These are phyloP conservation scores for Chalciporus sp. DNA, from an alignment of 1,284 basidiomycete species.

Conservation along the genomic window DNA sequence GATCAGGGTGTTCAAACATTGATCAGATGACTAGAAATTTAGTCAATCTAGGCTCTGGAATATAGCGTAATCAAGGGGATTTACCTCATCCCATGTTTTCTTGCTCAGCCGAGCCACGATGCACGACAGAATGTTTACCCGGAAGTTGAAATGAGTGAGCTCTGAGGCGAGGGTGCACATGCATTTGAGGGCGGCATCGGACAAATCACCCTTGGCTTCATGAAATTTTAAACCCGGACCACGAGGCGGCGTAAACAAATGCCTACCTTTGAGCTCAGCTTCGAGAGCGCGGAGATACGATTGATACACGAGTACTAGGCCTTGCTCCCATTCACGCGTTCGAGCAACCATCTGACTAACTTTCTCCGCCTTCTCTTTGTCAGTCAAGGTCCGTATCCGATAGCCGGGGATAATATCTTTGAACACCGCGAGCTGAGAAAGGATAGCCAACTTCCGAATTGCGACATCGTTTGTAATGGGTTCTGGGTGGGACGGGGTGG, in stretches of 20 bases:
- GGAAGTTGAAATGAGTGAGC: constrained; percentile 97
- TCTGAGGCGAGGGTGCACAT: constrained; percentile 86
- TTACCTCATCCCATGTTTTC: constrained; percentile 85
- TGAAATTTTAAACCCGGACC: constrained; percentile 23
- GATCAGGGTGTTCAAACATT: constrained; percentile 82
- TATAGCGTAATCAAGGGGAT: constrained; percentile 25
- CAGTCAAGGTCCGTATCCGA: constrained; percentile 86
- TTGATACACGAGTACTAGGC: constrained; percentile 91
- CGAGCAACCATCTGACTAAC: constrained; percentile 92
- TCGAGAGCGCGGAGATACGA: constrained; percentile 86
- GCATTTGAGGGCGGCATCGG: constrained; percentile 75
- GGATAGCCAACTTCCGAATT: constrained; percentile 86
- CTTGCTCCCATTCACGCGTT: constrained; percentile 95
- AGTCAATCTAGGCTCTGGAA: constrained; percentile 17
- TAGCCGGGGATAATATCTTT: constrained; percentile 95
- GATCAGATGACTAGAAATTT: constrained; percentile 66
- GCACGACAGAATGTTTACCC: constrained; percentile 88
- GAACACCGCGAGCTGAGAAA: constrained; percentile 94
- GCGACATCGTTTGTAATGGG: constrained; percentile 78
- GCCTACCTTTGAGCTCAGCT: constrained; percentile 80
- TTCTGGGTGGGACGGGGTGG: constrained; percentile 64
- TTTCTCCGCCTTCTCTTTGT: constrained; percentile 89
- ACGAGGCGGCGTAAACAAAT: constrained; percentile 24
- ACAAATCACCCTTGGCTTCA: constrained; percentile 73
- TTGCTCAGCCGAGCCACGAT: constrained; percentile 85